Conservation (phyloP, 208 protist species). For the Crithidia sp. region DNA sequence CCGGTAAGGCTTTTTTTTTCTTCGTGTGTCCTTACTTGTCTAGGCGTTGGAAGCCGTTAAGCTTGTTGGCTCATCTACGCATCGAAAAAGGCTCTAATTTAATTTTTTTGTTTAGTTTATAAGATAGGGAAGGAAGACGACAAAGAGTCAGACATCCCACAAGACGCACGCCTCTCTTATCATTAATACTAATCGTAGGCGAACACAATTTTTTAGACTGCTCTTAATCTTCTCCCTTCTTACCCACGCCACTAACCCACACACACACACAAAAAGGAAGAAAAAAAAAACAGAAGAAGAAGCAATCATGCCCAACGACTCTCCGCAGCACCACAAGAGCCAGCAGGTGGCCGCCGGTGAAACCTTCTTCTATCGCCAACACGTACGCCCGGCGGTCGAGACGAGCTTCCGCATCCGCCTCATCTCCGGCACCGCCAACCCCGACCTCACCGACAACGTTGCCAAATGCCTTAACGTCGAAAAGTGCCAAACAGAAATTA, state of each 20-base stretch:
- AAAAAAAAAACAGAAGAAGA: neutral
- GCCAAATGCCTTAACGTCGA: conserved; percentile 80
- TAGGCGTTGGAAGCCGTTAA: too few species aligned
- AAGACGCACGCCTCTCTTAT: too few species aligned
- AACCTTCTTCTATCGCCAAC: conserved; percentile 86
- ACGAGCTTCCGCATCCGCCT: conserved; percentile 87
- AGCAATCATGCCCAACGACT: conserved; percentile 17
- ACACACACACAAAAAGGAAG: neutral
- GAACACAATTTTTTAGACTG: neutral
- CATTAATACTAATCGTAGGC: too few species aligned
- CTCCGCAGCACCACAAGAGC: conserved; percentile 37
- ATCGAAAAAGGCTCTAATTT: too few species aligned
- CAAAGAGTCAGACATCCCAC: too few species aligned
- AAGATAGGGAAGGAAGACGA: too few species aligned
- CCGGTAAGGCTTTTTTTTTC: too few species aligned
- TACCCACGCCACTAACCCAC: too few species aligned
- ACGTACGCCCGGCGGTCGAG: conserved; percentile 77
- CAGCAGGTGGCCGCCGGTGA: conserved; percentile 78
- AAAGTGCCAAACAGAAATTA: conserved; percentile 81
- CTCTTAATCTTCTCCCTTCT: neutral
- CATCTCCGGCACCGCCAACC: conserved; percentile 87
- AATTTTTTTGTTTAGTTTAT: too few species aligned
- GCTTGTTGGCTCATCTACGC: too few species aligned
- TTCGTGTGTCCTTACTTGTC: too few species aligned
- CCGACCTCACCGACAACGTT: conserved; percentile 82